Evolutionary conservation across 2,329 filamentous ascomycete genomes (phyloP).

Genomic region (Microdochium paspali): DNA sequence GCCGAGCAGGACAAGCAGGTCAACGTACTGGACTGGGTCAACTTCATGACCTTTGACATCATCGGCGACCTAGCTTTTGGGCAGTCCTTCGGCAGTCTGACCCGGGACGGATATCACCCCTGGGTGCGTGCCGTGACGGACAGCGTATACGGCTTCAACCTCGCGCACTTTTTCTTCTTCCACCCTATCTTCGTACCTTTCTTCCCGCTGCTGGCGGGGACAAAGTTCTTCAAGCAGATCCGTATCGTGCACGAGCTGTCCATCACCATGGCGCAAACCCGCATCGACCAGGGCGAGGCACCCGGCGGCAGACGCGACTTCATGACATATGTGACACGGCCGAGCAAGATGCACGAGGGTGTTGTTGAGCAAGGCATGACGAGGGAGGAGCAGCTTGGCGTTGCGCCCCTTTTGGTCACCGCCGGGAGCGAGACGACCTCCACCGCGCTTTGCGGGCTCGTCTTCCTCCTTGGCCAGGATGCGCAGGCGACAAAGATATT

Average conservation of each 20-base stretch:
- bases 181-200: neutral
- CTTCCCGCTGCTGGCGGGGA: neutral
- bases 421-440: slow-evolving; percentile 43
- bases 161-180: neutral
- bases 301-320: neutral
- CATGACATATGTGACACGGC: neutral
- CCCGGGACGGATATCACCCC: slow-evolving; percentile 17
- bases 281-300: neutral
- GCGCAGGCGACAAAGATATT: slow-evolving; percentile 22
- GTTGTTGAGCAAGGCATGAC: slow-evolving; percentile 5
- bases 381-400: slow-evolving; percentile 10
- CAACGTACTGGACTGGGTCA: neutral
- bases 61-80: neutral
- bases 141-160: neutral
- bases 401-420: slow-evolving; percentile 23
- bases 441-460: slow-evolving; percentile 28
- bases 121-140: slow-evolving; percentile 10
- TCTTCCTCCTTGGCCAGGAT: slow-evolving; percentile 23
- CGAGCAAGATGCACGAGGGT: neutral
- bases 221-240: neutral
- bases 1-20: neutral
- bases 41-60: too few relatives aligned
- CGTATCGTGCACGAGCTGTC: neutral
- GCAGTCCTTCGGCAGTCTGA: slow-evolving; percentile 11
- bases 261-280: neutral